Evolutionary conservation across 73 alveolate genomes (phyloP), one percentile per base, ranked within the genome.

Genomic region (Breviolum minutum): DNA sequence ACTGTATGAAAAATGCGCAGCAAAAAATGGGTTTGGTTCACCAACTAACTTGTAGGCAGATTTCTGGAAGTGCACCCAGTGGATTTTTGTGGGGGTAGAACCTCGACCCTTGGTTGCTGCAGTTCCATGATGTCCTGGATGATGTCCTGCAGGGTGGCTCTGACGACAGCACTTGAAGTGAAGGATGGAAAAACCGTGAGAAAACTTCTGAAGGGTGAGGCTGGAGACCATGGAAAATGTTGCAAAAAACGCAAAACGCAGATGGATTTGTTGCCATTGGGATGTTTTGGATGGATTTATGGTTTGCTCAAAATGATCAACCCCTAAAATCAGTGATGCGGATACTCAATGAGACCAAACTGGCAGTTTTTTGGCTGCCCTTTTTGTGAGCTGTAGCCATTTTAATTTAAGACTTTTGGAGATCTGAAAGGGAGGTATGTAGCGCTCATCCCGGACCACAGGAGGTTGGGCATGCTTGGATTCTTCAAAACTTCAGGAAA

Each of bases 181-280:
- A 86, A 92, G 81, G 98, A 92, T 40, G 98, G 98, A 17, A 92
- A 92, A 81, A 92, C 98, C 26, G 90, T 92, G 63, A n/a, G 98
- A 66, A 92, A 92, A 84, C 90, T 92, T 22, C 89, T 64, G 60
- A 73, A 74, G 79, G 98, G 98, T 80, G 98, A 92, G 98, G 98
- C 90, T 32, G 54, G 54, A 40, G 54, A 40, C 54, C n/a, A n/a
- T 40, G 54, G 54, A n/a, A n/a, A n/a, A n/a, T n/a, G 32, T 40
- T 40, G 54, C 61, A 26, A 16, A n/a, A 54, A 6, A 14, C 8
- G 54, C 61, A 26, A 16, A n/a, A 54, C 20, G 54, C 8, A 20
- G 80, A 20, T 69, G 79, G 14, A 16, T 74, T 11, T 7, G 2
- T 14, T 27, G 86, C 9, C 86, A 27, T 77, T 26, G 30, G 54